Evolutionary conservation across 2,329 filamentous ascomycete species (phyloP).

Genomic region (Chalaropsis ovoidea): DNA sequence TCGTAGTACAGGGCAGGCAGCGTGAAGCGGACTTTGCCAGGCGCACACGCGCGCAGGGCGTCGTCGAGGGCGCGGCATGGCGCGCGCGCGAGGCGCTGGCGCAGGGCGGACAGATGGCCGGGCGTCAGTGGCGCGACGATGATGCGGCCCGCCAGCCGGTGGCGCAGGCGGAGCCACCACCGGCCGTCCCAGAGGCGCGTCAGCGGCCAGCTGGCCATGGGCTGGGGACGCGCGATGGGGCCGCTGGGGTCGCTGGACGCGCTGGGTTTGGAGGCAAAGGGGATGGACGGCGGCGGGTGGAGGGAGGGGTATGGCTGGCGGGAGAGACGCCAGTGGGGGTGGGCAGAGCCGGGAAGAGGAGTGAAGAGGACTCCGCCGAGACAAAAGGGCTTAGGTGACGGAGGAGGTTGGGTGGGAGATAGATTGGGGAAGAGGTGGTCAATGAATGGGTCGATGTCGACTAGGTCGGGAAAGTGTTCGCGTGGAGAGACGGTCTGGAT

Average conservation of each 20-base stretch:
- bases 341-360: constrained; percentile 33
- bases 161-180: constrained; percentile 47
- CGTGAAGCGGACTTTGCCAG: constrained; percentile 46
- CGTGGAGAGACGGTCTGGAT: constrained; percentile 45
- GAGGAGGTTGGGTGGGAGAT: constrained; percentile 24
- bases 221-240: neutral
- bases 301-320: constrained; percentile 41
- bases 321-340: constrained; percentile 40
- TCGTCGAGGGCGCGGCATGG: constrained; percentile 33
- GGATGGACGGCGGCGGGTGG: constrained; percentile 31
- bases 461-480: constrained; percentile 35
- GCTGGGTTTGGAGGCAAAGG: neutral
- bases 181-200: constrained; percentile 49
- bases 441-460: constrained; percentile 39
- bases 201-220: constrained; percentile 28
- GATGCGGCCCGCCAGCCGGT: constrained; percentile 37
- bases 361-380: constrained; percentile 35
- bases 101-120: constrained; percentile 40
- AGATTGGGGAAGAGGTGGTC: constrained; percentile 43
- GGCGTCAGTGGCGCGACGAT: constrained; percentile 39
- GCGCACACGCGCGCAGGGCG: constrained; percentile 42
- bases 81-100: constrained; percentile 35
- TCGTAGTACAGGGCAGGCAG: constrained; percentile 45
- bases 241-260: neutral
- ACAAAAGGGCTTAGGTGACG: constrained; percentile 36